phyloP scores from a whole-genome alignment of 2,329 filamentous ascomycete genomes.

The Venturia carpophila region DNA sequence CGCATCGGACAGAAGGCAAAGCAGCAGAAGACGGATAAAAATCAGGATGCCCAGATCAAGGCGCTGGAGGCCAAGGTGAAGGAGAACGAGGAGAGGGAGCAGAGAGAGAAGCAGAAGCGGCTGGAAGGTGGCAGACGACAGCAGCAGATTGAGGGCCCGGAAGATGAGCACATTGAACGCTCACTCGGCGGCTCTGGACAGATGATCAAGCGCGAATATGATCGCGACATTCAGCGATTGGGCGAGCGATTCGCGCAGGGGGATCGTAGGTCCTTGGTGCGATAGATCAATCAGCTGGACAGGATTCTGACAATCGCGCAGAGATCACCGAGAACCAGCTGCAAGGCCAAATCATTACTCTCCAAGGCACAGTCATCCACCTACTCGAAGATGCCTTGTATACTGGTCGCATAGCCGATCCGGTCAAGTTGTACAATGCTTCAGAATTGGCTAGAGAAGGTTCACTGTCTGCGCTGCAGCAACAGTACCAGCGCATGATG shows the following conservation, averaged over 20 bases:
- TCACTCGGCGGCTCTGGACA: constrained; percentile 29
- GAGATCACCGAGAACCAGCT: constrained; percentile 37
- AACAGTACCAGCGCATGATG: constrained; percentile 30
- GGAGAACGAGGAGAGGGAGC: constrained; percentile 25
- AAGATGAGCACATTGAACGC: constrained; percentile 27
- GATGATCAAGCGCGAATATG: constrained; percentile 32
- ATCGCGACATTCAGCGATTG: constrained; percentile 30
- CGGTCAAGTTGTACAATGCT: constrained; percentile 34
- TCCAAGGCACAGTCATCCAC: constrained; percentile 38
- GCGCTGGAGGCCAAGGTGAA: constrained; percentile 28
- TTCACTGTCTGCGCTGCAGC: constrained; percentile 32
- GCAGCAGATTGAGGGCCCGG: constrained; percentile 16
- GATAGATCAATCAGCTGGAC: not conserved
- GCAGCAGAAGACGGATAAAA: constrained; percentile 31
- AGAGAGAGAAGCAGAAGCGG: constrained; percentile 23
- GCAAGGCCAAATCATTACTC: constrained; percentile 36
- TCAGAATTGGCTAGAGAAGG: constrained; percentile 36
- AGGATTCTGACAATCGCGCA: constrained; percentile 22
- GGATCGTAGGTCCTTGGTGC: constrained; percentile 28
- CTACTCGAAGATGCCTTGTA: constrained; percentile 38
- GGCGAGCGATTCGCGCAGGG: constrained; percentile 33
- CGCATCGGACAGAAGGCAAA: constrained; percentile 31
- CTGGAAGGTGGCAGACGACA: constrained; percentile 14
- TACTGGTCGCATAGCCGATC: constrained; percentile 34
- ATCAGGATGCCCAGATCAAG: constrained; percentile 31